phyloP scores from a whole-genome alignment of 2,329 filamentous ascomycete species.

The Elsinoe arachidis region DNA sequence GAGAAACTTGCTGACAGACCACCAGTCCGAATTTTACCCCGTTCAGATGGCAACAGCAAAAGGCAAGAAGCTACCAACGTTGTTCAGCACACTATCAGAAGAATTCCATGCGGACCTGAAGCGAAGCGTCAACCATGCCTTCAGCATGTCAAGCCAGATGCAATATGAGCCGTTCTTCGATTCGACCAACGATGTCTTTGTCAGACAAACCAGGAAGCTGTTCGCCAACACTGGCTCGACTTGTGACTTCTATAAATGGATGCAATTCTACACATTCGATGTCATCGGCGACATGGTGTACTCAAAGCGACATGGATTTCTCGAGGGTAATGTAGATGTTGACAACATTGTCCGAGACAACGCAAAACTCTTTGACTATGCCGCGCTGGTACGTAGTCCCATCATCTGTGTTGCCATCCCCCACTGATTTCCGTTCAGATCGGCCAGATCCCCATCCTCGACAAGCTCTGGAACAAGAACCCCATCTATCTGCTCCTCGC shows the following conservation, averaged over 20 bases:
- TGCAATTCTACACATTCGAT: constrained; percentile 6
- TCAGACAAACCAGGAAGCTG: neutral
- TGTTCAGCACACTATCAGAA: constrained; percentile 4
- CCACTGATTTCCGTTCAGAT: neutral
- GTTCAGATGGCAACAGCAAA: neutral
- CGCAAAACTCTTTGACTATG: constrained; percentile 7
- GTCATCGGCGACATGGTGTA: constrained; percentile 1
- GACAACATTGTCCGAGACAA: constrained; percentile 4
- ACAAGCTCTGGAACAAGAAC: constrained; percentile 5
- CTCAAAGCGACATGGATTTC: neutral
- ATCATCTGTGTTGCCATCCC: neutral
- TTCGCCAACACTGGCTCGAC: neutral
- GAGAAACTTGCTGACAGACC: neutral
- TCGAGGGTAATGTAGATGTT: constrained; percentile 3
- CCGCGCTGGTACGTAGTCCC: neutral
- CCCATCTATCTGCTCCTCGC: neutral
- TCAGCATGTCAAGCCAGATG: constrained; percentile 5
- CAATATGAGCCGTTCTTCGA: constrained; percentile 1
- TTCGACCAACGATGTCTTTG: neutral
- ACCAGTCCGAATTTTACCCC: neutral
- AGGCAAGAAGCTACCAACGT: neutral
- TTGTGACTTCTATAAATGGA: constrained; percentile 1
- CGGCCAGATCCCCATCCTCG: neutral
- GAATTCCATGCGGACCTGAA: constrained; percentile 3
- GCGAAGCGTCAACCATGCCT: constrained; percentile 5